Evolutionary conservation across 208 protist genomes (phyloP).

Genomic region (Crithidia thermophila): DNA sequence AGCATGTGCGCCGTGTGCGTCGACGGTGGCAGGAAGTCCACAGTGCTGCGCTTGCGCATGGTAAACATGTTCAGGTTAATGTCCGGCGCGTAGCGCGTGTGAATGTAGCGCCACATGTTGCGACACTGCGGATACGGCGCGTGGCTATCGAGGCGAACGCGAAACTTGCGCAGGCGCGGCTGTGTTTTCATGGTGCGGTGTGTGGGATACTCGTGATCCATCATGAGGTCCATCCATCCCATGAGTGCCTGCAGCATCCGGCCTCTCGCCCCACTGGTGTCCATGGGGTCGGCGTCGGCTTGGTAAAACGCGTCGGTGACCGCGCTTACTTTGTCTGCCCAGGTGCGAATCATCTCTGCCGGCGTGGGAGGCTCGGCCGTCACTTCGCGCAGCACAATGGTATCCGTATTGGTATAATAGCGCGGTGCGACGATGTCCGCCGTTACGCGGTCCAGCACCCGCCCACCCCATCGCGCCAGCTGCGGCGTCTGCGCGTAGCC

Average conservation of each 20-base stretch:
- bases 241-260: not conserved
- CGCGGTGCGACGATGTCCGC: constrained; percentile 17
- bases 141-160: constrained; percentile 25
- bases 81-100: constrained; percentile 24
- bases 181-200: constrained; percentile 5
- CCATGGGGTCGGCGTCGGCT: not conserved
- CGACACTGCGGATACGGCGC: constrained; percentile 21
- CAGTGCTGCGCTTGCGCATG: constrained; percentile 1
- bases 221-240: not conserved
- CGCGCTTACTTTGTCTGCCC: not conserved
- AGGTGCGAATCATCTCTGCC: not conserved
- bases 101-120: constrained; percentile 29
- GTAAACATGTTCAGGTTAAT: constrained; percentile 25
- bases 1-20: constrained; percentile 27
- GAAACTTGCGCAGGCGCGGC: constrained; percentile 26
- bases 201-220: constrained; percentile 7
- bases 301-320: not conserved
- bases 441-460: constrained; percentile 11
- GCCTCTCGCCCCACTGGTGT: not conserved
- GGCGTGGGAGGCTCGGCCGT: not conserved
- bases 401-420: constrained; percentile 9
- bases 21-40: constrained; percentile 19
- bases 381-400: not conserved
- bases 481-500: constrained; percentile 16
- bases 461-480: constrained; percentile 3